Evolutionary conservation across 768 basidiomycete species (phyloP).

Genomic region (Collybiopsis luxurians): DNA sequence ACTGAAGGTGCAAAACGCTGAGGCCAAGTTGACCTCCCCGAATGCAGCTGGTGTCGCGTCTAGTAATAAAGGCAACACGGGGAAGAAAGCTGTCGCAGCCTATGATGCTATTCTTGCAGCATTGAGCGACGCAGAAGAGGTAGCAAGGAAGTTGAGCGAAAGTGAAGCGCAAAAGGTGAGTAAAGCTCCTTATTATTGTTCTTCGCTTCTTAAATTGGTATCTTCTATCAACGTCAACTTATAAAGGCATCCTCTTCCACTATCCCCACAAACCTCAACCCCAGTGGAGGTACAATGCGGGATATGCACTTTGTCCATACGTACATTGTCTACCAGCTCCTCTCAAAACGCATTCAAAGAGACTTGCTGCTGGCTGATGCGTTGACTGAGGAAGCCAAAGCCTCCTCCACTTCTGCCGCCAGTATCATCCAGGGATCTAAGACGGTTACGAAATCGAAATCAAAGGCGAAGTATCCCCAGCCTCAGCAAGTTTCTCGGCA

Average conservation of each 20-base stretch:
- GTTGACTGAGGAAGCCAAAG: slow-evolving; percentile 39
- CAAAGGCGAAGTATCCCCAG: not conserved
- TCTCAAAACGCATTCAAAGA: slow-evolving; percentile 84
- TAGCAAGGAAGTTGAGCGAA: slow-evolving; percentile 76
- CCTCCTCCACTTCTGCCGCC: no score
- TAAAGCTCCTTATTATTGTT: not conserved
- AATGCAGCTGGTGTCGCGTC: slow-evolving; percentile 33
- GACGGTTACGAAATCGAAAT: no score
- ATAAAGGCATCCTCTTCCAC: slow-evolving; percentile 1
- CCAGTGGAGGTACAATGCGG: slow-evolving; percentile 42
- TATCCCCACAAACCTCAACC: not conserved
- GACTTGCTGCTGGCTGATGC: slow-evolving; percentile 80
- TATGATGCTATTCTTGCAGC: slow-evolving; percentile 85
- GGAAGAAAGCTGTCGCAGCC: slow-evolving; percentile 78
- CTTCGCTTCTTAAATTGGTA: not conserved
- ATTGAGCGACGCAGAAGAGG: slow-evolving; percentile 86
- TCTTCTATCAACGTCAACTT: not conserved
- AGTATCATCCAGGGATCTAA: no score
- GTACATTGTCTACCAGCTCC: slow-evolving; percentile 84
- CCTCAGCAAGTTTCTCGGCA: slow-evolving; percentile 21
- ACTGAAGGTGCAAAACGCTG: slow-evolving; percentile 77
- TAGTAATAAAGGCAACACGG: slow-evolving; percentile 34
- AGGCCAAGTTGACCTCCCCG: slow-evolving; percentile 48
- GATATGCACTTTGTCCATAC: slow-evolving; percentile 85
- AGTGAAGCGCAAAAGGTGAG: slow-evolving; percentile 80